Base-by-base conservation (phyloP, 805 yeast species). In the Saturnispora serradocipensis region DNA sequence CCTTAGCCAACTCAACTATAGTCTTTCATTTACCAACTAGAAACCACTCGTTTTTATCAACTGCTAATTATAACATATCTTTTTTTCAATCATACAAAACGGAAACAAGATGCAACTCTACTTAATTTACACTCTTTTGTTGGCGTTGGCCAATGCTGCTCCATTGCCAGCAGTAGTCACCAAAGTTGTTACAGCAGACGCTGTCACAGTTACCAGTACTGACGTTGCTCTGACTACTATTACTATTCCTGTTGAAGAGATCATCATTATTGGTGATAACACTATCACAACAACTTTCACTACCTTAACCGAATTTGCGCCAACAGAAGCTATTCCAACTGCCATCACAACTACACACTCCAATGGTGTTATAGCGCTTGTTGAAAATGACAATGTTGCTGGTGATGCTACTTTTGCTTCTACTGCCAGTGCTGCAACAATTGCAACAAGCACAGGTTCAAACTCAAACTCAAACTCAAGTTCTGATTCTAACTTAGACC, bases 271-370 rank as follows among this genome's bases (percentile, higher is more conserved):
- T 7, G 56, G 44, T 30, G 56, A 36, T 39, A 35, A 43, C 35
- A 53, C 57, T 5, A 43, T 46, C 11, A 48, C 50, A 8, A 45
- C 48, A 8, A 27, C 20, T 3, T 48, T 47, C 20, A 25, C 48
- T 3, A 53, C 54, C 10, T 20, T 46, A 8, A 38, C 42, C 22
- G 10, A 49, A 27, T 40, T 49, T 24, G 48, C 25, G 7, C 35
- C 45, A 9, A 42, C 36, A 2, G 50, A 24, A 8, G 43, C 10
- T 34, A 22, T 27, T 7, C 42, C 48, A 18, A 42, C 36, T 13
- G 36, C 28, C 15, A 38, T 45, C 20, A 75, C 79, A 1, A 79
- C 76, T 53, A 79, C 83, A 25, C 61, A 70, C 50, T 67, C 72
- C 10, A 62, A 69, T 34, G 70, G 73, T 45, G 66, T 67, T 22